Conservation (phyloP, 2,329 filamentous ascomycete genomes). For the Penicillium freii region DNA sequence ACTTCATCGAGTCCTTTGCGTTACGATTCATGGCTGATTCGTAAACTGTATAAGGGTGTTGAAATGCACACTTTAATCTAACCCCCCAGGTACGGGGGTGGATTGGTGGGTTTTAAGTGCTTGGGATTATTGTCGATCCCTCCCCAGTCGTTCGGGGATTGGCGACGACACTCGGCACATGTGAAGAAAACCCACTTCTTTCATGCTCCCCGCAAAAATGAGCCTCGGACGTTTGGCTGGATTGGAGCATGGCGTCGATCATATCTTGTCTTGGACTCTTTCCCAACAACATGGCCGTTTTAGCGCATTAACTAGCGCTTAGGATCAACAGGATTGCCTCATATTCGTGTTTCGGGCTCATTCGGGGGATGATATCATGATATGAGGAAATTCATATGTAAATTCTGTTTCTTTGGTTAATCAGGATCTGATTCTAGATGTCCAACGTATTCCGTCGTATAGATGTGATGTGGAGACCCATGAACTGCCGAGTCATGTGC, state of each 20-base stretch:
- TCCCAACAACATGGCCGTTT: conserved; percentile 17
- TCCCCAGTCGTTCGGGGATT: conserved; percentile 10
- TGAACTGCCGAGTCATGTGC: neutral
- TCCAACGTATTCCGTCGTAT: neutral
- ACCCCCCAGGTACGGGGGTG: neutral
- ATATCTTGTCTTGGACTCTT: conserved; percentile 5
- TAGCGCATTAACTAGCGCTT: conserved; percentile 1
- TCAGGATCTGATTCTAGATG: neutral
- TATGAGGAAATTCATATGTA: neutral
- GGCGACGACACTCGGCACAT: conserved; percentile 13
- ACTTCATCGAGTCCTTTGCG: conserved; percentile 30
- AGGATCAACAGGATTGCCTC: neutral
- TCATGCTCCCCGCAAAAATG: conserved; percentile 17
- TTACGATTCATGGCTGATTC: conserved; percentile 17
- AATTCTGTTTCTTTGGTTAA: neutral
- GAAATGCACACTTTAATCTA: neutral
- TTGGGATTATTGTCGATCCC: conserved; percentile 17
- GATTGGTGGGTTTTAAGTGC: conserved; percentile 15
- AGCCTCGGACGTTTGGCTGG: conserved; percentile 13
- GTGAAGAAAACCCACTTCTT: conserved; percentile 18
- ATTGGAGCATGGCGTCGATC: conserved; percentile 19
- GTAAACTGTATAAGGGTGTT: neutral
- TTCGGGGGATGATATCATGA: neutral
- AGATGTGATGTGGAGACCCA: neutral
- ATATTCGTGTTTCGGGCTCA: neutral